phyloP scores from a whole-genome alignment of 768 basidiomycete species.

The Exidia glandulosa region DNA sequence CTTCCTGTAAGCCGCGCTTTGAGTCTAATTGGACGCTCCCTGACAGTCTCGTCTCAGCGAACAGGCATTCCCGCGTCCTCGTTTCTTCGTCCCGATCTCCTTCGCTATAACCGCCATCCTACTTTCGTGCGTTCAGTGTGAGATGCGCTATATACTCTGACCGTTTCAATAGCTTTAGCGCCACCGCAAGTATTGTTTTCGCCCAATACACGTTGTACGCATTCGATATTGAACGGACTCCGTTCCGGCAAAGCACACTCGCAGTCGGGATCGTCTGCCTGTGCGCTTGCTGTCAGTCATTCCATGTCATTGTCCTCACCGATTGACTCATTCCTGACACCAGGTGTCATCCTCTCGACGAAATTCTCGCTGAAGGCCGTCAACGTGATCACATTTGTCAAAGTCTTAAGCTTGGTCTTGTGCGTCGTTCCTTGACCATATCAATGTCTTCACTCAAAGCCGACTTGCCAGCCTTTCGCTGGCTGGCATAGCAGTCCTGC shows the following conservation, averaged over 20 bases:
- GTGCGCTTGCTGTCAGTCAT: conserved; percentile 12
- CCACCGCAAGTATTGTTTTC: conserved; percentile 15
- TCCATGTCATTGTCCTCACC: conserved; percentile 6
- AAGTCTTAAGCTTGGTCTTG: conserved; percentile 14
- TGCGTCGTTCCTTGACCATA: neutral
- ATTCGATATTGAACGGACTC: conserved; percentile 12
- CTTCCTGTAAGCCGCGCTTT: neutral
- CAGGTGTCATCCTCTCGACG: conserved; percentile 16
- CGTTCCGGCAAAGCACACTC: conserved; percentile 10
- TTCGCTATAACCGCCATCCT: conserved; percentile 27
- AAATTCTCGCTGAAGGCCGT: conserved; percentile 18
- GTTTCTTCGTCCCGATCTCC: conserved; percentile 30
- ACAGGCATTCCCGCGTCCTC: conserved; percentile 33
- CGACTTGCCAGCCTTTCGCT: conserved; percentile 1
- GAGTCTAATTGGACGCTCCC: neutral
- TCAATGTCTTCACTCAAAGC: neutral
- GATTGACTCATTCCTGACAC: neutral
- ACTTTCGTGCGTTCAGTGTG: conserved; percentile 11
- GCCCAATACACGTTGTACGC: conserved; percentile 15
- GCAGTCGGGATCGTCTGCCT: conserved; percentile 11
- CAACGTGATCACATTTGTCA: conserved; percentile 15
- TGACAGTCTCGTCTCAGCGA: conserved; percentile 5
- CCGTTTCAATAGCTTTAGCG: conserved; percentile 10
- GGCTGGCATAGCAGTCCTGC: conserved; percentile 9
- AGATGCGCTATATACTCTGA: neutral